These are phyloP conservation scores for Eucalyptus brandiana DNA, from an alignment of 345 rosid species.

Conservation along the genomic window DNA sequence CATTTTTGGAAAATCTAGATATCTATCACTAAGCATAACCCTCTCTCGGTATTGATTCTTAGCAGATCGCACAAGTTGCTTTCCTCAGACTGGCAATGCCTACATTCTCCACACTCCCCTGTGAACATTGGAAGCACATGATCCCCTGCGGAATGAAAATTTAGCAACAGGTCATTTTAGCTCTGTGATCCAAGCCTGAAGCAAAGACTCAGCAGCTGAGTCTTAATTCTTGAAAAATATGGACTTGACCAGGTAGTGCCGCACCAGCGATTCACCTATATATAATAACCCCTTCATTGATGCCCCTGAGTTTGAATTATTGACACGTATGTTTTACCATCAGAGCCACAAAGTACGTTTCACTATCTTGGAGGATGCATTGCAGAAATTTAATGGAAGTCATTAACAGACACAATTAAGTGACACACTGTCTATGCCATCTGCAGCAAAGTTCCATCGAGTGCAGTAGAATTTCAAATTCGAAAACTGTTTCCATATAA, in stretches of 20 bases:
- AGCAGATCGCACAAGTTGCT: slow-evolving; percentile 28
- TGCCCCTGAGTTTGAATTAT: not conserved
- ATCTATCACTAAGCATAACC: slow-evolving; percentile 16
- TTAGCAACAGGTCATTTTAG: not conserved
- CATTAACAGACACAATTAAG: not conserved
- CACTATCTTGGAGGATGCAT: not conserved
- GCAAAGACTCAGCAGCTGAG: not conserved
- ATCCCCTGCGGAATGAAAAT: not conserved
- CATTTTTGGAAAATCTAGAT: slow-evolving; percentile 14
- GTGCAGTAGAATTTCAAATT: slow-evolving; percentile 2
- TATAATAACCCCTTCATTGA: not conserved
- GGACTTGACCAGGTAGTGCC: not conserved
- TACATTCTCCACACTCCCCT: slow-evolving; percentile 25
- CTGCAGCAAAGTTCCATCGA: not conserved
- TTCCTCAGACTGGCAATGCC: slow-evolving; percentile 19
- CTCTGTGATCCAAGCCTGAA: not conserved
- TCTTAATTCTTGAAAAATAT: not conserved
- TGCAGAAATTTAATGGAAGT: not conserved
- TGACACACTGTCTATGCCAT: not conserved
- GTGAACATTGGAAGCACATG: slow-evolving; percentile 36
- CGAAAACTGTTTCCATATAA: not conserved
- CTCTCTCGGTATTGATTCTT: slow-evolving; percentile 8
- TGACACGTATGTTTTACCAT: not conserved
- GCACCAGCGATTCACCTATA: not conserved
- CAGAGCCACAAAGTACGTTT: not conserved